These are phyloP conservation scores for Cystobasidium slooffiae DNA, from an alignment of 1,284 basidiomycete genomes.

Conservation along the genomic window DNA sequence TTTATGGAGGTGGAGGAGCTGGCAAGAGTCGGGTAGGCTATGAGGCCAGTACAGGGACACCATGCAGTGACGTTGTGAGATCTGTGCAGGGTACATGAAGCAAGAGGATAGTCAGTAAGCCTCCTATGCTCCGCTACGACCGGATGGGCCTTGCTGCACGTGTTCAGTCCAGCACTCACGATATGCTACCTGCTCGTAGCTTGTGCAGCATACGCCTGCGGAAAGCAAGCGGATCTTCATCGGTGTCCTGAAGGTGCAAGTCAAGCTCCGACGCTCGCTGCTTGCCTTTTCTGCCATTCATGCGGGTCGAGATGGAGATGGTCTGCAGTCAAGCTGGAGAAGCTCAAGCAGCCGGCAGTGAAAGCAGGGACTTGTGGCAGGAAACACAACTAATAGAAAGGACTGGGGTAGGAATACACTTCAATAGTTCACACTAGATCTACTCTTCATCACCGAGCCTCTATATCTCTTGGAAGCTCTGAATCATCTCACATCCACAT, in stretches of 20 bases:
- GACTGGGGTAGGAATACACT: neutral
- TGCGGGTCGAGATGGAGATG: neutral
- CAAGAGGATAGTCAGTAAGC: neutral
- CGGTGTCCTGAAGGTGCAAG: neutral
- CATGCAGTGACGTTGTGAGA: constrained; percentile 20
- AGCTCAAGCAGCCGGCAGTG: neutral
- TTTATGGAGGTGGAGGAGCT: neutral
- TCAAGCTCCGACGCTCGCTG: neutral
- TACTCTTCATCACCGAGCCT: too few species aligned
- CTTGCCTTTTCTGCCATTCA: constrained; percentile 30
- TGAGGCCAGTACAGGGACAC: constrained; percentile 32
- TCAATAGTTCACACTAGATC: neutral
- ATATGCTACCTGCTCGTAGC: constrained; percentile 6
- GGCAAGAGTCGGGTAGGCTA: constrained; percentile 23
- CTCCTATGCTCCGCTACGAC: neutral
- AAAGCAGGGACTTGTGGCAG: neutral
- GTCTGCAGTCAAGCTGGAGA: neutral
- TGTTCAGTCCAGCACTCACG: constrained; percentile 1
- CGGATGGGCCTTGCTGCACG: neutral
- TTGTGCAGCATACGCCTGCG: constrained; percentile 4
- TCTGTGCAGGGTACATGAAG: neutral
- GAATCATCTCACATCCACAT: too few species aligned
- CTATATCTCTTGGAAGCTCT: too few species aligned
- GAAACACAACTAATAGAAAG: neutral
- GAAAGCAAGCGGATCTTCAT: neutral